A percentile compares a stretch with the other conserved stretches of the same genome.
Conservation (phyloP, 441 rosid species). For the Populus trichocarpa region DNA sequence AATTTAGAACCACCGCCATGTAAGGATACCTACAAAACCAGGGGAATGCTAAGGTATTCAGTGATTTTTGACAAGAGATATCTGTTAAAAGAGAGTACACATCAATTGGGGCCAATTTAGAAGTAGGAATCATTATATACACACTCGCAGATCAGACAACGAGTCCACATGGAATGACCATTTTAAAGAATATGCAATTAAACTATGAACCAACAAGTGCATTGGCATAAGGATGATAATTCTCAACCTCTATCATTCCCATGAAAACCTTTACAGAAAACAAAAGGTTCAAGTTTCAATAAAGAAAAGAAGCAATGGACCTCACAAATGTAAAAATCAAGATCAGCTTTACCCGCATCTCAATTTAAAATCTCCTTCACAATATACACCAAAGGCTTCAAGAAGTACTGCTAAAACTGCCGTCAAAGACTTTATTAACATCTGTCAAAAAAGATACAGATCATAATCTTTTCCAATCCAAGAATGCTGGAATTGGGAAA, state of each 20-base stretch:
- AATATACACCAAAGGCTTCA: conserved; percentile 85
- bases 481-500: conserved; percentile 18
- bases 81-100: neutral
- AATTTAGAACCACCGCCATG: conserved; percentile 91
- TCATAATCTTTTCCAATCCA: conserved; percentile 7
- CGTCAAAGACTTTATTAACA: conserved; percentile 83
- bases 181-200: neutral
- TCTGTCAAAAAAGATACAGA: conserved; percentile 49
- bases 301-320: neutral
- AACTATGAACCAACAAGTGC: neutral
- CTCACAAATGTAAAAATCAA: neutral
- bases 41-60: conserved; percentile 7
- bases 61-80: neutral
- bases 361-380: conserved; percentile 96
- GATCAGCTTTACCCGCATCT: conserved; percentile 76
- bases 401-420: conserved; percentile 86
- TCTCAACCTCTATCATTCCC: neutral
- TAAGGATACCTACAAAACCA: conserved; percentile 80
- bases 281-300: neutral
- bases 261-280: neutral
- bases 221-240: neutral
- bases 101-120: neutral
- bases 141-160: neutral
- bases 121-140: neutral
- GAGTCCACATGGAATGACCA: neutral